Evolutionary conservation across 441 rosid species (phyloP).

Genomic region (Flueggea neowawraea): DNA sequence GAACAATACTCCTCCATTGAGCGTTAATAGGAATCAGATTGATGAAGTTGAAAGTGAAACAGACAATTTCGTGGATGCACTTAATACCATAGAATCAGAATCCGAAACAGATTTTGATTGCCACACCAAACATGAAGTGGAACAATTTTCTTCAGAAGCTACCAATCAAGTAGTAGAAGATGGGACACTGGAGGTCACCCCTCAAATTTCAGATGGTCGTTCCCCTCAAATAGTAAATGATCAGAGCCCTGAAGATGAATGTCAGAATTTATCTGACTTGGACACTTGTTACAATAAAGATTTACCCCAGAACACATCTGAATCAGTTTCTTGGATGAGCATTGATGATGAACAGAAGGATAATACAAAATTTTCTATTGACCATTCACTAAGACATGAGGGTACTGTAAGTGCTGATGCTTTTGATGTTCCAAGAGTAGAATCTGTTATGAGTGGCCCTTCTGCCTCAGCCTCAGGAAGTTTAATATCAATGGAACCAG

Average conservation of each 20-base stretch:
- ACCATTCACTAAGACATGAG: conserved; percentile 22
- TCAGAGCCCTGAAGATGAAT: conserved; percentile 16
- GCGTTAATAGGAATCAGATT: conserved; percentile 21
- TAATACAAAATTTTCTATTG: conserved; percentile 30
- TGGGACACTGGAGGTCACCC: conserved; percentile 14
- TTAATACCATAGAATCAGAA: conserved; percentile 80
- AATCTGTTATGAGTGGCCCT: conserved; percentile 23
- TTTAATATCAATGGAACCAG: conserved; percentile 28
- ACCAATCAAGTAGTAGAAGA: conserved; percentile 23
- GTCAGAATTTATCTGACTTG: conserved; percentile 17
- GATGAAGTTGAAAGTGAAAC: conserved; percentile 77
- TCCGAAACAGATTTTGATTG: conserved; percentile 58
- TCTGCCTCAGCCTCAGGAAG: conserved; percentile 30
- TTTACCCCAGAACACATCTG: conserved; percentile 18
- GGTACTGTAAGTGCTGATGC: conserved; percentile 21
- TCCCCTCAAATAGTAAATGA: conserved; percentile 19
- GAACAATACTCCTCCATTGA: conserved; percentile 27
- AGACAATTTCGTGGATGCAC: conserved; percentile 82
- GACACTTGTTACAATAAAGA: conserved; percentile 14
- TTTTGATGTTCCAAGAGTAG: conserved; percentile 25
- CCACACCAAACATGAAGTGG: conserved; percentile 47
- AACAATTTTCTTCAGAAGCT: conserved; percentile 28
- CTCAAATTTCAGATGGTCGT: conserved; percentile 20
- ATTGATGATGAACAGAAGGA: conserved; percentile 21
- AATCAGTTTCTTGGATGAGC: conserved; percentile 21